Percentiles rank a stretch among this genome's conserved stretches.
phyloP scores from a whole-genome alignment of 2,329 filamentous ascomycete species.

The Stemphylium beticola region DNA sequence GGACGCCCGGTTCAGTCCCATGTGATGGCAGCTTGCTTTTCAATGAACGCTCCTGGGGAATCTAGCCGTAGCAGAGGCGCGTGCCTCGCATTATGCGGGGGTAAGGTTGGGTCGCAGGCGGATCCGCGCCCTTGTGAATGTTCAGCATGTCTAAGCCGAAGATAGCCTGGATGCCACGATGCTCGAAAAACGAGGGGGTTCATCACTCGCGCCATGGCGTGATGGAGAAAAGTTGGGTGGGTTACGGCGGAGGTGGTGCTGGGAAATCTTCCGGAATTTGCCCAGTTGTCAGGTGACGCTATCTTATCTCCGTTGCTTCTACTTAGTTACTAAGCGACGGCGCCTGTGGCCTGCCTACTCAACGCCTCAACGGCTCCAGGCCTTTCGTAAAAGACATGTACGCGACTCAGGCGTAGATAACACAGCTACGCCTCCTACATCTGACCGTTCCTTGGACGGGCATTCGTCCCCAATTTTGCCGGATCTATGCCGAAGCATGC shows the following conservation, averaged over 20 bases:
- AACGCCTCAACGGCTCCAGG: constrained; percentile 5
- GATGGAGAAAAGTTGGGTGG: constrained; percentile 19
- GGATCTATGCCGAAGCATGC: background rate
- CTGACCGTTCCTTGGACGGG: background rate
- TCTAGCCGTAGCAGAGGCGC: constrained; percentile 31
- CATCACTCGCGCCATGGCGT: constrained; percentile 28
- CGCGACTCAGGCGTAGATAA: constrained; percentile 4
- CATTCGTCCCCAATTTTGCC: background rate
- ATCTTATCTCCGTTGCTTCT: constrained; percentile 5
- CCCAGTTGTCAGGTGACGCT: constrained; percentile 1
- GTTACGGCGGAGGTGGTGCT: constrained; percentile 13
- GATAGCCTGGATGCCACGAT: constrained; percentile 29
- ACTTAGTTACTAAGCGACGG: background rate
- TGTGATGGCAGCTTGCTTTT: constrained; percentile 23
- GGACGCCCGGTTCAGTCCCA: constrained; percentile 13
- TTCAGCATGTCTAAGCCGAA: constrained; percentile 35
- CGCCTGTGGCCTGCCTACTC: background rate
- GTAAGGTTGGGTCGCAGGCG: constrained; percentile 15
- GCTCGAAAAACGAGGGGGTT: constrained; percentile 6
- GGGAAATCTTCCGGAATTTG: constrained; percentile 5
- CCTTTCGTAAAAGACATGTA: background rate
- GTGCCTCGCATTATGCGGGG: constrained; percentile 33
- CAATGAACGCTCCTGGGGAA: constrained; percentile 15
- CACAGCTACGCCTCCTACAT: background rate
- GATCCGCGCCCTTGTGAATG: constrained; percentile 15